A percentile compares a stretch with the other conserved stretches of the same genome.
phyloP scores from a whole-genome alignment of 768 basidiomycete genomes.

The Trametes cinnabarina region DNA sequence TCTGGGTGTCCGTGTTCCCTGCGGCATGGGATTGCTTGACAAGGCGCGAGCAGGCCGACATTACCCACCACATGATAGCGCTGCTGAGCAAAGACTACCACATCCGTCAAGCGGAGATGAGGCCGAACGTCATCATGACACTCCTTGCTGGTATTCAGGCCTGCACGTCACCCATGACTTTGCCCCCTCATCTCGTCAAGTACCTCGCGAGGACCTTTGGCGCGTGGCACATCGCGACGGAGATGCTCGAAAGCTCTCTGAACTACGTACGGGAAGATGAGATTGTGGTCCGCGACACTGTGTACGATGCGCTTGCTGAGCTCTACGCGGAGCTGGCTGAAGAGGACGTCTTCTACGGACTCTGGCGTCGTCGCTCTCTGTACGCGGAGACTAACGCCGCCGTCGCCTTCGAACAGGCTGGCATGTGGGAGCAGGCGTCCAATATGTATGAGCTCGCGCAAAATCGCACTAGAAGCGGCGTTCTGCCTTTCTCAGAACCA shows the following conservation, averaged over 20 bases:
- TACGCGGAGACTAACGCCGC: slow-evolving; percentile 87
- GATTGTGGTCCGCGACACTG: slow-evolving; percentile 71
- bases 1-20: slow-evolving; percentile 87
- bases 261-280: slow-evolving; percentile 82
- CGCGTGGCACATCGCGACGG: slow-evolving; percentile 90
- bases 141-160: slow-evolving; percentile 80
- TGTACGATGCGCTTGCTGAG: slow-evolving; percentile 89
- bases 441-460: slow-evolving; percentile 89
- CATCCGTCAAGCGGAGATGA: slow-evolving; percentile 79
- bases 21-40: slow-evolving; percentile 83
- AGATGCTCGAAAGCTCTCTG: slow-evolving; percentile 79
- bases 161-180: slow-evolving; percentile 82
- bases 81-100: slow-evolving; percentile 94
- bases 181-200: slow-evolving; percentile 94
- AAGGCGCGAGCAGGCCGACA: slow-evolving; percentile 82
- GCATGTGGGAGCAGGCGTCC: slow-evolving; percentile 94
- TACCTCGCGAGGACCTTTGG: slow-evolving; percentile 95
- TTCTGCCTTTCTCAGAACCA: slow-evolving; percentile 86
- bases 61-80: slow-evolving; percentile 86
- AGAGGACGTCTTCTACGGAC: slow-evolving; percentile 95
- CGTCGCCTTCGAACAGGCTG: slow-evolving; percentile 90
- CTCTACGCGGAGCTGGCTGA: slow-evolving; percentile 94
- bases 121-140: slow-evolving; percentile 91
- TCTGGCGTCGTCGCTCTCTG: slow-evolving; percentile 90
- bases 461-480: slow-evolving; percentile 73